These are phyloP conservation scores for Trypanosoma brucei DNA, from an alignment of 208 protist genomes.

Conservation along the genomic window DNA sequence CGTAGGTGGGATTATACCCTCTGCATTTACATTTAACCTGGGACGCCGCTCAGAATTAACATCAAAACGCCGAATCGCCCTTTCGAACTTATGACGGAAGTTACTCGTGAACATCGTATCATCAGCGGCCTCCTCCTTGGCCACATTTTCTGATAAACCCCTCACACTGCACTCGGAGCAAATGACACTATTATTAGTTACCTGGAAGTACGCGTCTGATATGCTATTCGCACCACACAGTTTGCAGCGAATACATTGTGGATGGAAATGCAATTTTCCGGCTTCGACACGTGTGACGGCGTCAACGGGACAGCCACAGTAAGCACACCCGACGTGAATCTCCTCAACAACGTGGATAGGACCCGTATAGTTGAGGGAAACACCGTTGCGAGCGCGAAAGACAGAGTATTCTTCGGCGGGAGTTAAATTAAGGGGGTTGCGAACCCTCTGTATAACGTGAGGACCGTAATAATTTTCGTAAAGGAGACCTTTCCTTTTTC, in stretches of 20 bases:
- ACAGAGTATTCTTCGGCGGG: constrained; percentile 49
- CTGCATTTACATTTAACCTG: constrained; percentile 33
- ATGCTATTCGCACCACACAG: constrained; percentile 45
- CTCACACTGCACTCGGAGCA: constrained; percentile 26
- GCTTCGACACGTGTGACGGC: constrained; percentile 71
- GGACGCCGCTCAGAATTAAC: neutral
- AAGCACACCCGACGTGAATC: constrained; percentile 49
- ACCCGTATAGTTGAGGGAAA: constrained; percentile 43
- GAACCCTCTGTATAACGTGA: neutral
- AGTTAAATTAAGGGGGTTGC: constrained; percentile 34
- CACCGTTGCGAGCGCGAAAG: constrained; percentile 45
- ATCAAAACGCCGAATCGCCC: constrained; percentile 9
- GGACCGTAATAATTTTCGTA: neutral
- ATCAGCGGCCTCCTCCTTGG: constrained; percentile 26
- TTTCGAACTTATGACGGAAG: constrained; percentile 28
- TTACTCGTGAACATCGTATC: constrained; percentile 41
- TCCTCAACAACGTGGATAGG: constrained; percentile 75
- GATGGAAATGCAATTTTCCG: constrained; percentile 74
- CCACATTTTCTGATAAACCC: constrained; percentile 37
- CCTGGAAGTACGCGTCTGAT: constrained; percentile 51
- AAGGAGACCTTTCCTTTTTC: neutral
- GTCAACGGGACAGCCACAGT: constrained; percentile 67
- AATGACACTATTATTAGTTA: constrained; percentile 20
- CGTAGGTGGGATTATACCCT: constrained; percentile 47
- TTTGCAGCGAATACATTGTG: constrained; percentile 51